Conservation (phyloP, 176 grass and related monocot species). For the Secale cereale region DNA sequence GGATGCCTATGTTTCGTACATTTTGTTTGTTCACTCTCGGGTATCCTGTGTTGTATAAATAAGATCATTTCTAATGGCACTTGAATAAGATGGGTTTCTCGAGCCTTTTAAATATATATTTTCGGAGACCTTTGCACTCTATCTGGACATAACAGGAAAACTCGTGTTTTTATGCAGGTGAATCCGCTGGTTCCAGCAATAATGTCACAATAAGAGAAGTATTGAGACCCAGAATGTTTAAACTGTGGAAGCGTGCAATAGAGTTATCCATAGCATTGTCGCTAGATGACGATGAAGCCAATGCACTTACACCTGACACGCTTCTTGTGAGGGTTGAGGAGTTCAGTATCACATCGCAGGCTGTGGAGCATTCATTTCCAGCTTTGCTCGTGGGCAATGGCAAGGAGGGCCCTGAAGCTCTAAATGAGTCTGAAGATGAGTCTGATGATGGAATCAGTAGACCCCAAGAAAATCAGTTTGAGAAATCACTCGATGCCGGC, state of each 20-base stretch:
- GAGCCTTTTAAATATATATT: constrained; percentile 2
- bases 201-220: constrained; percentile 30
- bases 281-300: constrained; percentile 54
- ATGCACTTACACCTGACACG: constrained; percentile 56
- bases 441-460: constrained; percentile 18
- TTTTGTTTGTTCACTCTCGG: background rate
- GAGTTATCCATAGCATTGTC: constrained; percentile 65
- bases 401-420: constrained; percentile 8
- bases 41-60: background rate
- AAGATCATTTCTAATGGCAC: background rate
- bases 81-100: background rate
- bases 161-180: constrained; percentile 28
- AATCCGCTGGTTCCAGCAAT: constrained; percentile 2
- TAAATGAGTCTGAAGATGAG: constrained; percentile 10
- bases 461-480: constrained; percentile 19
- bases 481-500: constrained; percentile 4
- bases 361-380: constrained; percentile 61
- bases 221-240: constrained; percentile 66
- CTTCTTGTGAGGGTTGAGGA: constrained; percentile 66
- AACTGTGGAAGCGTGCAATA: constrained; percentile 61
- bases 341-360: constrained; percentile 68
- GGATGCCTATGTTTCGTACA: background rate
- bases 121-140: background rate
- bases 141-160: constrained; percentile 1
- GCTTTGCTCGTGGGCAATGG: constrained; percentile 54